These are phyloP conservation scores for Pythium vanterpoolii DNA, from an alignment of 352 stramenopile genomes.

Conservation along the genomic window DNA sequence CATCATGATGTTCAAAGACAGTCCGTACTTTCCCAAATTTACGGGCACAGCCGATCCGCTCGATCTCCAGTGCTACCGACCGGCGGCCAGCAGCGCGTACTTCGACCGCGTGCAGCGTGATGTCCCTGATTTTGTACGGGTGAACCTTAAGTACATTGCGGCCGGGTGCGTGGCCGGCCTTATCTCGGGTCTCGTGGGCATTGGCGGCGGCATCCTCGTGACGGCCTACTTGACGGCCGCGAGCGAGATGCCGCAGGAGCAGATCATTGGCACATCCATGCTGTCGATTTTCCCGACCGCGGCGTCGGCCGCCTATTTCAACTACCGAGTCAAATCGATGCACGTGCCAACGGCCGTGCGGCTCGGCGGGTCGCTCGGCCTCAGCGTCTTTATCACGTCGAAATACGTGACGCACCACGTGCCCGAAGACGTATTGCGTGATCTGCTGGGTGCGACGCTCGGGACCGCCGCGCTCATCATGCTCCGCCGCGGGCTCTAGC, in stretches of 20 bases:
- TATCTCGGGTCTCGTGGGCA: slow-evolving; percentile 75
- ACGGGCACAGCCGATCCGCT: slow-evolving; percentile 42
- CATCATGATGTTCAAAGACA: slow-evolving; percentile 80
- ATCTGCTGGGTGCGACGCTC: slow-evolving; percentile 60
- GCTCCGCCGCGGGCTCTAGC: slow-evolving; percentile 41
- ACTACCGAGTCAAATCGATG: slow-evolving; percentile 65
- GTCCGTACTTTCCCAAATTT: slow-evolving; percentile 59
- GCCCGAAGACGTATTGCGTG: slow-evolving; percentile 65
- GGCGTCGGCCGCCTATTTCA: slow-evolving; percentile 64
- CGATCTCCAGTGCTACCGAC: slow-evolving; percentile 72
- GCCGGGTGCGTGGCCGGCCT: slow-evolving; percentile 67
- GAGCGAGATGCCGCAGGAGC: slow-evolving; percentile 78
- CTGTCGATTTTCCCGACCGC: slow-evolving; percentile 77
- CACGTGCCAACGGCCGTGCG: slow-evolving; percentile 63
- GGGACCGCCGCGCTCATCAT: slow-evolving; percentile 67
- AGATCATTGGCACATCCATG: slow-evolving; percentile 80
- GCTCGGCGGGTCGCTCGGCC: slow-evolving; percentile 54
- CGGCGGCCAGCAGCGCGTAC: slow-evolving; percentile 6
- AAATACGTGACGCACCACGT: slow-evolving; percentile 79
- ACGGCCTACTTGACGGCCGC: slow-evolving; percentile 76
- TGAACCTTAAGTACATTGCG: slow-evolving; percentile 51
- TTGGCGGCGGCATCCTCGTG: slow-evolving; percentile 80
- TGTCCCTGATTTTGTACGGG: background rate
- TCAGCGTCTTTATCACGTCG: slow-evolving; percentile 68
- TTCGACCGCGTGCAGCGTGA: background rate